Base-by-base conservation (phyloP, 179 eudicot genomes). In the Silene noctiflora region DNA sequence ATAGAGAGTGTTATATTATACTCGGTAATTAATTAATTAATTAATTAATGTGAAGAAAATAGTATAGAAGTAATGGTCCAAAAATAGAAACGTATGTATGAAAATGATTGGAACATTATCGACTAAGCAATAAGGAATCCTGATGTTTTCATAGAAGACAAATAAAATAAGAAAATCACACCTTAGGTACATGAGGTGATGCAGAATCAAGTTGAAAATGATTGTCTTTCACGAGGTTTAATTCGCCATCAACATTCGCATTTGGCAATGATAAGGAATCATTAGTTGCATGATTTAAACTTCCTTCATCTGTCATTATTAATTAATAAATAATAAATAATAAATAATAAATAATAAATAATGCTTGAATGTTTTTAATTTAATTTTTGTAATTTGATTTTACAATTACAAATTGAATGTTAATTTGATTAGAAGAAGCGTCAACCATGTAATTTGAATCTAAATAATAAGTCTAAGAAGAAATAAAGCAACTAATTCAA, bases 141-240 rank as follows among this genome's bases (percentile, higher is more conserved):
- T 29, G 33, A 29, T 29, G 3, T 29, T 29, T 29, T 29, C n/a
- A n/a, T n/a, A 2, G 1, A 3, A 4, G 4, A 29, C 33, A 3
- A 29, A 17, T 48, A 48, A 48, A 48, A 11, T 51, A 51, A 51
- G 4, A 2, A 12, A 51, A 51, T 13, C n/a, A 74, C 75, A 77
- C 87, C 83, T 83, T 65, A 31, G 75, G 85, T 6, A 87, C 20
- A 58, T 83, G 77, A 21, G 90, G 77, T 1, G 85, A 76, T 0
- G 42, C 73, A 9, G 85, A 42, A 79, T 86, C 87, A 35, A 74
- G 75, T 66, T 77, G 78, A 25, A 84, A 63, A 1, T 67, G 69
- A 13, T 24, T 80, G 42, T 82, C 67, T 12, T 51, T 77, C 46
- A 73, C 82, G 3, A 82, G 82, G 63, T 80, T 68, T 68, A 82